These are phyloP conservation scores for Naegleria fowleri DNA, from an alignment of 208 protist species.

Conservation along the genomic window DNA sequence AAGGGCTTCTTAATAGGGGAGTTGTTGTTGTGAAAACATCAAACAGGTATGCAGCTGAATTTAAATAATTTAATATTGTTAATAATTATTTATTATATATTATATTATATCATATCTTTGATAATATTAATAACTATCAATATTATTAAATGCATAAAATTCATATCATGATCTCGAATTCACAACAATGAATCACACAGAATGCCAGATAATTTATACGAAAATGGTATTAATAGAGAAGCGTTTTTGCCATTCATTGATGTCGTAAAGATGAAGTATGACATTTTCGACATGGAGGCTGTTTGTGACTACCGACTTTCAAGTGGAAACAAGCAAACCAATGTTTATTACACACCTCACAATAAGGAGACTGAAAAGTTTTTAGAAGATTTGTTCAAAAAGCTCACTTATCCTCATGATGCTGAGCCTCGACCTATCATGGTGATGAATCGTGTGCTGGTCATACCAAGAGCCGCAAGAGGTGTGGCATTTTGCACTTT, in stretches of 20 bases:
- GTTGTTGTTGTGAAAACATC: slow-evolving; percentile 84
- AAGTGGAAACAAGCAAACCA: slow-evolving; percentile 49
- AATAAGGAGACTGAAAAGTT: slow-evolving; percentile 54
- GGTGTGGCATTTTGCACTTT: slow-evolving; percentile 50
- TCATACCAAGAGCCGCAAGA: slow-evolving; percentile 34
- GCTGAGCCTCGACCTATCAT: slow-evolving; percentile 12
- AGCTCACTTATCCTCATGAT: slow-evolving; percentile 23
- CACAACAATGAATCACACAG: too few species aligned
- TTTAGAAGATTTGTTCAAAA: slow-evolving; percentile 60
- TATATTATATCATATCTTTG: too few species aligned
- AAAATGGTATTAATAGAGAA: slow-evolving; percentile 80
- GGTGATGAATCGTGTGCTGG: slow-evolving; percentile 37
- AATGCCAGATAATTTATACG: slow-evolving; percentile 71
- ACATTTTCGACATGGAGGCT: slow-evolving; percentile 75
- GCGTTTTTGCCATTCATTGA: slow-evolving; percentile 90
- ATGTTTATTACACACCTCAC: slow-evolving; percentile 32
- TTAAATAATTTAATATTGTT: slow-evolving; percentile 20
- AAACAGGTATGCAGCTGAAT: too few species aligned
- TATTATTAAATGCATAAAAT: background rate
- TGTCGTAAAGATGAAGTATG: slow-evolving; percentile 69
- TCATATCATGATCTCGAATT: too few species aligned
- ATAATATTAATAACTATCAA: too few species aligned
- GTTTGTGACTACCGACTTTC: slow-evolving; percentile 78
- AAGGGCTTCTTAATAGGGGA: slow-evolving; percentile 57
- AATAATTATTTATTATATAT: background rate